Base-by-base conservation (phyloP, 164 flowering plant genomes). In the Brasenia schreberi region DNA sequence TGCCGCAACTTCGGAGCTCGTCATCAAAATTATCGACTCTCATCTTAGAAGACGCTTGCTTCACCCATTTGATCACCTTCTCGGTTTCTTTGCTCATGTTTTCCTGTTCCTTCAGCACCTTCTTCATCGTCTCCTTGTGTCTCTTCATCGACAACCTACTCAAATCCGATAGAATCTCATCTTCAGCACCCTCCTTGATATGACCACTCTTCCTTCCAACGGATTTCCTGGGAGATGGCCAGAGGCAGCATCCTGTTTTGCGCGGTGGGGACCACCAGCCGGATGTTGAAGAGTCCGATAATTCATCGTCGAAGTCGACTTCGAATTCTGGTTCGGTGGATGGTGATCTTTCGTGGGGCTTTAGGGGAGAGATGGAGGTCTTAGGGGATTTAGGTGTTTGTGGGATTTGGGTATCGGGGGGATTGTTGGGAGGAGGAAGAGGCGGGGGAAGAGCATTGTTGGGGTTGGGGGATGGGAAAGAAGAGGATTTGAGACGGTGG, bases 1-100 rank as follows among this genome's bases (percentile, higher is more conserved):
- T 76, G 63, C 81, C 84, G 68, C 81, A 82, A 0, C 74, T 67
- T 64, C 76, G 73, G 70, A 79, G 84, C 23, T 80, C 81, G 69
- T 61, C 49, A n/a, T 17, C 63, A 60, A 76, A 23, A 19, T 63
- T 75, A 44, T 76, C 67, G 70, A 73, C 66, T 27, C 76, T 76
- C 75, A 85, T 80, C 71, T 86, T 80, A 0, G 83, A 81, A 53
- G 94, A 85, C 12, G 79, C 82, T 62, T 88, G 87, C 68, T 84
- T 86, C 5, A 85, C 92, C 94, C 80, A 81, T 63, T 80, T 76
- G 19, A 86, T 82, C 62, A 86, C 81, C 66, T 88, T 81, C 75
- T 81, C 88, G 0, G 90, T 85, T 53, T 88, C 92, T 18, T 74
- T 59, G 53, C 44, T 78, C 10, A 85, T 73, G 74, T 74, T 81